Evolutionary conservation across 495 filamentous ascomycete species (phyloP), one percentile per base, ranked within the genome.

Genomic region (Polyplosphaeria fusca): DNA sequence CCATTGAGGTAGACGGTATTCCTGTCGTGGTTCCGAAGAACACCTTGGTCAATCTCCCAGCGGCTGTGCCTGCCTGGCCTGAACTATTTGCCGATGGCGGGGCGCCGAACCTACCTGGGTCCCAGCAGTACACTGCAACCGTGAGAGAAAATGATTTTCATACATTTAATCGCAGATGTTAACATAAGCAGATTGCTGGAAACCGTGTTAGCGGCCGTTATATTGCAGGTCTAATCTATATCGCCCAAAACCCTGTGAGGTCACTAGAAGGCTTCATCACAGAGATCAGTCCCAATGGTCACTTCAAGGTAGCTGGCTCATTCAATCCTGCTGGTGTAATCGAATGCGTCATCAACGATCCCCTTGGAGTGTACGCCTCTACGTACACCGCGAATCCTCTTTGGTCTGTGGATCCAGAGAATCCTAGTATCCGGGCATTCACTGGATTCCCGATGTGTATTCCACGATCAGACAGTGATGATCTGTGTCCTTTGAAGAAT

Each of bases 381-480:
- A 22, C 14, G 19, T 48, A 48, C 27, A 48, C 46, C 18, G 46
- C 23, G 23, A 48, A 48, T 48, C 46, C 46, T 28, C 25, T 48
- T n/a, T 48, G 46, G 46, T 14, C 24, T 23, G 46, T 48, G 18
- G 46, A 48, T 22, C 46, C 46, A 3, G 14, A 12, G 27, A 48
- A 48, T 23, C 46, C 46, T 3, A 48, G 46, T 27, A 35, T 48
- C 18, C 46, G 25, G 5, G 27, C 25, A n/a, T 28, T 27, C 5
- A 48, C 46, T 28, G 46, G 46, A 13, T 48, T 48, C 27, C 46
- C 46, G 12, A 48, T 48, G 46, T 48, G 46, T 20, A 48, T 48
- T 18, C 46, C 46, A n/a, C 9, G 46, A 35, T 48, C 46, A 5
- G 46, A 23, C 3, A 35, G 35, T 48, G 46, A 48, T 48, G 25